Evolutionary conservation across 257 asterid genomes (phyloP).

Genomic region (Prunella vulgaris): DNA sequence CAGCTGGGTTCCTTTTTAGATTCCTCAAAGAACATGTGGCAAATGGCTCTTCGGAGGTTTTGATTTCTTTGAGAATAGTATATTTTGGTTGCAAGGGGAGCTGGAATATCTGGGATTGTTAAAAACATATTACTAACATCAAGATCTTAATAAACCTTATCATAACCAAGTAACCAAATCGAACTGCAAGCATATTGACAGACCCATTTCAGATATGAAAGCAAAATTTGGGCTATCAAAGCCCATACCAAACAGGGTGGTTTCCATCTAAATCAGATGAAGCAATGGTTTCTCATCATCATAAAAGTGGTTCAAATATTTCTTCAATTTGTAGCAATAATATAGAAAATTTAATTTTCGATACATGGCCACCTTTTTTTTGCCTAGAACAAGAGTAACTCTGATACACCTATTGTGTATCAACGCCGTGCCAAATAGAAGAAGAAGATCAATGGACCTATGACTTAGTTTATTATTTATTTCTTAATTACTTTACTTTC

Average conservation of each 20-base stretch:
- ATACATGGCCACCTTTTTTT: conserved; percentile 14
- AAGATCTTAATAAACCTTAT: conserved; percentile 14
- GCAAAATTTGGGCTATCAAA: background rate
- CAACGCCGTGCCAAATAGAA: too few relatives aligned
- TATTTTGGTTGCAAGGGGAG: conserved; percentile 85
- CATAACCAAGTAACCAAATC: conserved; percentile 3
- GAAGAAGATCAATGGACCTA: too few relatives aligned
- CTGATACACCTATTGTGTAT: too few relatives aligned
- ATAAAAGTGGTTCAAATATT: background rate
- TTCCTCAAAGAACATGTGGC: conserved; percentile 50
- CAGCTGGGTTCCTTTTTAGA: conserved; percentile 34
- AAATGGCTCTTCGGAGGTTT: conserved; percentile 56
- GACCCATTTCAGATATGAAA: conserved; percentile 9
- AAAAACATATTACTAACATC: conserved; percentile 20
- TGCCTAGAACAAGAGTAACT: conserved; percentile 15
- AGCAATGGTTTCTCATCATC: conserved; percentile 1
- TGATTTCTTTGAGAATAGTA: conserved; percentile 69
- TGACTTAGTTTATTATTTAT: too few relatives aligned
- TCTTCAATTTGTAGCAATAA: background rate
- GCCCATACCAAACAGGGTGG: background rate
- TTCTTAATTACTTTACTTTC: too few relatives aligned
- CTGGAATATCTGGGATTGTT: conserved; percentile 59
- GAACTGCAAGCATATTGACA: conserved; percentile 3
- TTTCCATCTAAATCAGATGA: background rate
- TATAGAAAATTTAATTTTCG: background rate